These are phyloP conservation scores for Coix lacrymajobi DNA, from an alignment of 176 grass and related monocot species.

Conservation along the genomic window DNA sequence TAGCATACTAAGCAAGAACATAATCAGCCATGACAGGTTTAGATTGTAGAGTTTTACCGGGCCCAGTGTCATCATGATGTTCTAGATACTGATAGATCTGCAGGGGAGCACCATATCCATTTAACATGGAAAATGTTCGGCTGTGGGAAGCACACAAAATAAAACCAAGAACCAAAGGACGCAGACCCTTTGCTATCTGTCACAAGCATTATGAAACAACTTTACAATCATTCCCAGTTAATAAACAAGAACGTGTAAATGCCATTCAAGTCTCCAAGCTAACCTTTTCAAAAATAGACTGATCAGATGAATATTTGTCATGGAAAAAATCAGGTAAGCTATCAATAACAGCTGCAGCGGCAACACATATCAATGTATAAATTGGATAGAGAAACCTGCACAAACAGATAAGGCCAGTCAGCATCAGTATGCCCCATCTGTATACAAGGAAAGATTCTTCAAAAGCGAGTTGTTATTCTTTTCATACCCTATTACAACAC, in stretches of 20 bases:
- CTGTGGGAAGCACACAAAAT: conserved; percentile 97
- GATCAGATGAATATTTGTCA: conserved; percentile 76
- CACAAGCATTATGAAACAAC: conserved; percentile 32
- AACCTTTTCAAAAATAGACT: conserved; percentile 72
- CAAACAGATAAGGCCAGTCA: conserved; percentile 17
- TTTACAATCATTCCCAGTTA: background rate
- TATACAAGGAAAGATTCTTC: background rate
- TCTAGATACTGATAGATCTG: conserved; percentile 89
- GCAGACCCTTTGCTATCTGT: conserved; percentile 86
- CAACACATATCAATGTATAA: conserved; percentile 93
- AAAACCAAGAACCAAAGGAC: conserved; percentile 78
- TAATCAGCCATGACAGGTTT: background rate
- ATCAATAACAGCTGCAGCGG: conserved; percentile 84
- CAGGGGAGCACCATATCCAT: conserved; percentile 88
- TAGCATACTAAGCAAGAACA: background rate
- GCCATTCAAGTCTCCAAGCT: background rate
- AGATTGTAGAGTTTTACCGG: conserved; percentile 50
- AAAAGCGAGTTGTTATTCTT: background rate
- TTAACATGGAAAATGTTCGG: conserved; percentile 96
- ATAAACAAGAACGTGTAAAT: background rate
- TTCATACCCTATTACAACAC: background rate
- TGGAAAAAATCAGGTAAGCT: conserved; percentile 79
- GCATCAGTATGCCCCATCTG: background rate
- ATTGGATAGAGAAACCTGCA: conserved; percentile 99
- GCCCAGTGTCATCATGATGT: conserved; percentile 81